phyloP scores from a whole-genome alignment of 495 filamentous ascomycete genomes.

The Hypomontagnella monticulosa region DNA sequence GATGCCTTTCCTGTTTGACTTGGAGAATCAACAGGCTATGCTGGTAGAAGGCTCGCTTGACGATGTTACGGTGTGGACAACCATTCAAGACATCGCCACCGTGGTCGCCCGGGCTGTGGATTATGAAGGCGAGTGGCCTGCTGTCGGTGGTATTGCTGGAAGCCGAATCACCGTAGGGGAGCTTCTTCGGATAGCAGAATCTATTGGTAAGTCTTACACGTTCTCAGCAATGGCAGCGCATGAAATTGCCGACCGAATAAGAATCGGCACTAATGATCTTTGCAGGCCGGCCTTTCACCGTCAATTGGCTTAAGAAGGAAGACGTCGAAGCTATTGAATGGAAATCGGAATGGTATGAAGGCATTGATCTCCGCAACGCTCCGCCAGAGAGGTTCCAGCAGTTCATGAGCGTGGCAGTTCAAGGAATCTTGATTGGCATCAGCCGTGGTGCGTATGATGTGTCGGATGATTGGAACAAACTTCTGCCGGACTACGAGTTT shows the following conservation, averaged over 20 bases:
- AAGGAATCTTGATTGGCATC: constrained; percentile 51
- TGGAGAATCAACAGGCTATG: constrained; percentile 56
- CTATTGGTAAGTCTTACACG: constrained; percentile 52
- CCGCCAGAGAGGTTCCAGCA: constrained; percentile 47
- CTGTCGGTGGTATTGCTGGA: constrained; percentile 60
- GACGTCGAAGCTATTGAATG: constrained; percentile 54
- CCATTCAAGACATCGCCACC: constrained; percentile 57
- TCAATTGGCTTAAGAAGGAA: constrained; percentile 53
- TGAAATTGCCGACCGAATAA: not conserved
- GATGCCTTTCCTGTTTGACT: constrained; percentile 53
- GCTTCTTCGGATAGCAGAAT: constrained; percentile 57
- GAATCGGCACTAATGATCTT: not conserved
- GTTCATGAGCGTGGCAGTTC: constrained; percentile 41
- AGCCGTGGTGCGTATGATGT: constrained; percentile 49
- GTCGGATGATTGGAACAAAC: constrained; percentile 61
- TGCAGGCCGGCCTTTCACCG: constrained; percentile 48
- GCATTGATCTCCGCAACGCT: constrained; percentile 53
- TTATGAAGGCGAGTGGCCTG: constrained; percentile 64
- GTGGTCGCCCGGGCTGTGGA: constrained; percentile 63
- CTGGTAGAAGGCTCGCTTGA: constrained; percentile 55
- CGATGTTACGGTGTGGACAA: constrained; percentile 53
- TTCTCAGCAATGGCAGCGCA: not conserved
- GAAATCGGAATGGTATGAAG: constrained; percentile 50
- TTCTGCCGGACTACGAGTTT: constrained; percentile 63
- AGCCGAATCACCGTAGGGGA: constrained; percentile 49